Evolutionary conservation across 2,329 filamentous ascomycete species (phyloP), one percentile per base, ranked within the genome.

Genomic region (Periconia macrospinosa): DNA sequence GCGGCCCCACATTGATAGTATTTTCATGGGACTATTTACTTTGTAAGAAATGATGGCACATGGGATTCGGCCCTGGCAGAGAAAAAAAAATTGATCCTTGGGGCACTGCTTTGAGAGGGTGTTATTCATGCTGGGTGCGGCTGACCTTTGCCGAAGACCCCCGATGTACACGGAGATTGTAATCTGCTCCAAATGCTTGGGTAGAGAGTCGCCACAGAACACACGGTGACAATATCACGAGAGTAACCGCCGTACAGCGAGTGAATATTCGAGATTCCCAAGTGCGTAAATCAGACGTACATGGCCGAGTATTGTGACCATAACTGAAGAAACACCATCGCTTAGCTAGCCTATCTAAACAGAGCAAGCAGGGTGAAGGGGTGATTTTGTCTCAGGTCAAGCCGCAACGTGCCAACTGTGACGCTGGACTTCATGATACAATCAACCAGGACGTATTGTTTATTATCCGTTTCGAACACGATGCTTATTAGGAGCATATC

Each of bases 1-100:
- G 46, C 47, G 45, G 47, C 47, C 47, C 47, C 47, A 49, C 47
- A 49, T 49, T 33, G 37, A 42, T n/a, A 13, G 30, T 23, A 33
- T 19, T 27, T 41, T 30, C 20, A 27, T 15, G 15, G 17, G 6
- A 42, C 41, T 37, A 37, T 37, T 14, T 37, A 37, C 11, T 37
- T 37, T 5, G 5, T 14, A 10, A n/a, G 33, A 37, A 37, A n/a
- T 13, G 33, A 13, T 37, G 33, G 33, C 15, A 37, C 33, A 10
- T 37, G 33, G 33, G 11, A 37, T 14, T 37, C 33, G 33, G 33
- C 11, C 33, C 33, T 37, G 33, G 11, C n/a, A 14, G 11, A 37
- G 33, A 37, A 13, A 37, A 37, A 37, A 37, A 14, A 14, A 10
- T 37, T 27, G n/a, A n/a, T n/a, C n/a, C 8, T 27, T 27, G 23